Conservation (phyloP, 345 rosid species). For the Raphanus raphanistrum region DNA sequence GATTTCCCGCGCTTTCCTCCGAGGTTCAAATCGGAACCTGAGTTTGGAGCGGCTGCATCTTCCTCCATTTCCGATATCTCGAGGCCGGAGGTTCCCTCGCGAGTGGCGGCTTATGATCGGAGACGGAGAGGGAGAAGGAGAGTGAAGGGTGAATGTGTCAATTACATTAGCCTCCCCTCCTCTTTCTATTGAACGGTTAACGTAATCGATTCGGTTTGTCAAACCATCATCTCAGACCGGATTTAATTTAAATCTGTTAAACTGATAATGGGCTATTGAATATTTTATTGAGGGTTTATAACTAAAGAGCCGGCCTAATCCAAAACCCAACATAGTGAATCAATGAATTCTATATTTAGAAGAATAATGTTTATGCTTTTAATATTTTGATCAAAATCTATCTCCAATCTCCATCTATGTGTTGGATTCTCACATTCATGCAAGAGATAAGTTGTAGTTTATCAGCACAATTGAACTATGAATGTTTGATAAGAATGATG, state of each 20-base stretch:
- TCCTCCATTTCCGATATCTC: constrained; percentile 5
- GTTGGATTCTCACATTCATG: constrained; percentile 3
- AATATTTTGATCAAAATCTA: not conserved
- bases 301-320: not conserved
- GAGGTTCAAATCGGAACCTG: constrained; percentile 19
- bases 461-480: not conserved
- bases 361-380: not conserved
- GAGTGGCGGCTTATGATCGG: constrained; percentile 26
- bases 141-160: not conserved
- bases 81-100: not conserved
- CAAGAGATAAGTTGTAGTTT: not conserved
- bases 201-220: not conserved
- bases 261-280: not conserved
- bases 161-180: not conserved
- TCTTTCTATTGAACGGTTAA: not conserved
- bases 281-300: too few species aligned
- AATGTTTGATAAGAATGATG: not conserved
- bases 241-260: too few species aligned
- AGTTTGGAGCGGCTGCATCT: constrained; percentile 25
- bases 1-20: constrained; percentile 30
- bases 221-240: not conserved
- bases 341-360: not conserved
- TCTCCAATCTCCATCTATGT: not conserved
- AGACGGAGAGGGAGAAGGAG: not conserved
- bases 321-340: not conserved